phyloP scores from a whole-genome alignment of 345 rosid genomes.

The Eucalyptus marginata region DNA sequence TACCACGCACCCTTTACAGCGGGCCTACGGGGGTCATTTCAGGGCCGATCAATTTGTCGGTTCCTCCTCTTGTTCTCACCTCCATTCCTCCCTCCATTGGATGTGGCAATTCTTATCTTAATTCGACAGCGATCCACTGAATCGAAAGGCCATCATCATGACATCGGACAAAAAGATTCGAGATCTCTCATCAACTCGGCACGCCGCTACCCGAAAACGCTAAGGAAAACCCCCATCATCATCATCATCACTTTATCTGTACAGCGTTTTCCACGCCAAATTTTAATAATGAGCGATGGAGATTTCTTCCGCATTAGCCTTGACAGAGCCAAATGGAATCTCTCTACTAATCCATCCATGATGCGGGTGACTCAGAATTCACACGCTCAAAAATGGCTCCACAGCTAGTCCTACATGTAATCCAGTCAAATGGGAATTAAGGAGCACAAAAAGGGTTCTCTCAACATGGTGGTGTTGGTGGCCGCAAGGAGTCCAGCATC shows the following conservation, averaged over 20 bases:
- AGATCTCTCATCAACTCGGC: background rate
- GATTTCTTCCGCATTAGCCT: background rate
- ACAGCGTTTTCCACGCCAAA: background rate
- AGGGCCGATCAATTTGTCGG: background rate
- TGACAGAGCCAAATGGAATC: background rate
- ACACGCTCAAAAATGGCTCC: background rate
- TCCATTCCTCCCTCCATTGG: background rate
- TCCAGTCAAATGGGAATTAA: background rate
- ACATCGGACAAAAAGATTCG: background rate
- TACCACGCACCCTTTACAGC: background rate
- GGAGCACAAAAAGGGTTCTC: background rate
- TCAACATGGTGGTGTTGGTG: background rate
- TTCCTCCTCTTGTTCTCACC: background rate
- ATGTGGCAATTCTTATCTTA: background rate
- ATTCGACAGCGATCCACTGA: background rate
- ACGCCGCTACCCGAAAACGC: background rate
- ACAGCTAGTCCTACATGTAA: background rate
- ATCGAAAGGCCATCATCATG: background rate
- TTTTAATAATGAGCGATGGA: background rate
- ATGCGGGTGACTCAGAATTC: background rate
- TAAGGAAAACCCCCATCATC: background rate
- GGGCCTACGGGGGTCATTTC: background rate
- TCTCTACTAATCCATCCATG: background rate
- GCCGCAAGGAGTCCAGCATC: background rate
- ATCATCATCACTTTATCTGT: background rate